phyloP scores from a whole-genome alignment of 805 yeast species.

The Wickerhamiella sergipiensis region DNA sequence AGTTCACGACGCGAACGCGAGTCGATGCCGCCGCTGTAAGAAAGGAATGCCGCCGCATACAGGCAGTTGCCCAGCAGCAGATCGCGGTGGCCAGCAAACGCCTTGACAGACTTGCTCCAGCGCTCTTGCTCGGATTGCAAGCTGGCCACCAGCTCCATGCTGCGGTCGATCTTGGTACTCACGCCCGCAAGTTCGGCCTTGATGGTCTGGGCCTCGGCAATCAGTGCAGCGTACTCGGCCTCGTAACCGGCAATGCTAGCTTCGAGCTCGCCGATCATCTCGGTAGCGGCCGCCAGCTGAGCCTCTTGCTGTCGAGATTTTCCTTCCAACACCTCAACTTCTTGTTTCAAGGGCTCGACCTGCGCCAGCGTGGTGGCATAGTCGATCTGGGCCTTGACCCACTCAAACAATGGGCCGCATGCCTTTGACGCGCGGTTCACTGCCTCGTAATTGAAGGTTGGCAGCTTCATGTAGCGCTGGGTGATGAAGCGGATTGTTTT shows the following conservation, averaged over 20 bases:
- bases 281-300: slow-evolving; percentile 59
- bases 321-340: slow-evolving; percentile 53
- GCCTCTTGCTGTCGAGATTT: slow-evolving; percentile 28
- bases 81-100: slow-evolving; percentile 34
- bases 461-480: slow-evolving; percentile 41
- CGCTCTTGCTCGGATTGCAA: slow-evolving; percentile 54
- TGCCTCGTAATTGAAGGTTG: slow-evolving; percentile 53
- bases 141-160: slow-evolving; percentile 46
- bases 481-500: slow-evolving; percentile 46
- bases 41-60: slow-evolving; percentile 45
- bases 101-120: slow-evolving; percentile 52
- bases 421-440: slow-evolving; percentile 88
- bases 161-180: slow-evolving; percentile 44
- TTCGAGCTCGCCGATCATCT: slow-evolving; percentile 68
- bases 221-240: slow-evolving; percentile 52
- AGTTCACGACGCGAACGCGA: slow-evolving; percentile 32
- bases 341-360: slow-evolving; percentile 60
- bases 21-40: slow-evolving; percentile 48
- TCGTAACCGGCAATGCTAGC: slow-evolving; percentile 56
- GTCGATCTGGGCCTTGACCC: slow-evolving; percentile 85
- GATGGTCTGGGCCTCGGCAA: slow-evolving; percentile 64
- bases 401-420: slow-evolving; percentile 78
- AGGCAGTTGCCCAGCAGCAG: slow-evolving; percentile 51
- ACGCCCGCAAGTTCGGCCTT: slow-evolving; percentile 58
- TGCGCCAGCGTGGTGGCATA: slow-evolving; percentile 57